A percentile compares a stretch with the other conserved stretches of the same genome.
Evolutionary conservation across 306 rosid species (phyloP).

Genomic region (Coriaria nepalensis): DNA sequence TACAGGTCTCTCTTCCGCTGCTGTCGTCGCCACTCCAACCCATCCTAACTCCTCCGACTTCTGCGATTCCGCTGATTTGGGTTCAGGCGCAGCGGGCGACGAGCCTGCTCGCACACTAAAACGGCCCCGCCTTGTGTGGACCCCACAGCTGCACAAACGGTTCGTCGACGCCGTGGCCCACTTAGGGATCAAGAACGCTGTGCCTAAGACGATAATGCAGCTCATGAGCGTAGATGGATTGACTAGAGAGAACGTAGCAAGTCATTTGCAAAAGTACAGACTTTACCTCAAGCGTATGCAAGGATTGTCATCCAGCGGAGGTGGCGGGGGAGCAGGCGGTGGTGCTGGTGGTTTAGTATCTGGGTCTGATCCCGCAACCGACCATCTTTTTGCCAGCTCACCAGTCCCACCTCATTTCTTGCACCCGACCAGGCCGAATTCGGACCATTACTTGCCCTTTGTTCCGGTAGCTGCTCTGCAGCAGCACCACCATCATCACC

Average conservation of each 20-base stretch:
- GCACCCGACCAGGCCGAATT: constrained; percentile 55
- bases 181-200: constrained; percentile 88
- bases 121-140: constrained; percentile 92
- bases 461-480: constrained; percentile 72
- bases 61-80: constrained; percentile 71
- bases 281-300: constrained; percentile 95
- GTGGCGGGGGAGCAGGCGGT: constrained; percentile 24
- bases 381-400: constrained; percentile 78
- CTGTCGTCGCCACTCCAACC: constrained; percentile 10
- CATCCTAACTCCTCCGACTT: constrained; percentile 69
- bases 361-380: constrained; percentile 58
- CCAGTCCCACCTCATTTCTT: constrained; percentile 84
- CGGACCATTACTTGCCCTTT: constrained; percentile 82
- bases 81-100: constrained; percentile 74
- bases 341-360: constrained; percentile 23
- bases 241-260: constrained; percentile 88
- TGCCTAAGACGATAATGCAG: constrained; percentile 99
- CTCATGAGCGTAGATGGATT: constrained; percentile 97
- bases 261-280: constrained; percentile 88
- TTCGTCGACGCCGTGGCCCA: constrained; percentile 94
- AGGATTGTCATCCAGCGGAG: constrained; percentile 40
- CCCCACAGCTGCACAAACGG: constrained; percentile 93
- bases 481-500: constrained; percentile 72
- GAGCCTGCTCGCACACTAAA: constrained; percentile 93
- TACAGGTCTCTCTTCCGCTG: not conserved